Base-by-base conservation (phyloP, 495 filamentous ascomycete species). In the Clohesyomyces aquaticus region DNA sequence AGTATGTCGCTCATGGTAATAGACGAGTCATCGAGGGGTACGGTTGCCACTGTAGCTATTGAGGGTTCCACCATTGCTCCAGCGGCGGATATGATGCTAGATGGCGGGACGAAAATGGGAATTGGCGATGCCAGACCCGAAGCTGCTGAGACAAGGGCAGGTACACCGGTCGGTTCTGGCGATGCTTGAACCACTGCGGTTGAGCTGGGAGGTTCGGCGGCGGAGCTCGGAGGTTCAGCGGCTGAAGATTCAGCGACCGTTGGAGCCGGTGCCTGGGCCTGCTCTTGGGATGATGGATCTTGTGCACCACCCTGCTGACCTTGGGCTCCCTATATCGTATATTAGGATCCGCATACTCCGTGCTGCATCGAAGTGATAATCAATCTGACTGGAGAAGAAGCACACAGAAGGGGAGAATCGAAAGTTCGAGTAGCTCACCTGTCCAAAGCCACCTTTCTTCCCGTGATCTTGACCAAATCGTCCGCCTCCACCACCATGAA, bases 381-480 rank as follows among this genome's bases (percentile, higher is more conserved):
- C n/a, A n/a, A n/a, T n/a, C 10, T 16, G 16, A 53, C 35, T 53
- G 2, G 28, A 3, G 25, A 53, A 26, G 8, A 1, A 10, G 50
- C 3, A 10, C 6, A 8, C 6, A 29, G 23, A 25, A 25, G 4
- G 3, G 22, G 52, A 55, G 4, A n/a, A 42, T 23, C 19, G 25
- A 55, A 4, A 22, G 16, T 3, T 22, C 8, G 8, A 6, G 53
- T 1, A 42, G 19, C 55, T 58, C 29, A 59, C 56, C n/a, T 43
- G 12, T 23, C 47, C 28, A 53, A 53, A 52, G 10, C 29, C 29
- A 22, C 25, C 11, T 4, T 35, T 10, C 11, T 27, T 27, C 22
- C 59, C 27, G 21, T 55, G 48, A 16, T 50, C 59, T 12, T 29
- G 28, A 23, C 23, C 19, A 45, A 11, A 16, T 18, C 22, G 21